These are phyloP conservation scores for Zoysia matrella DNA, from an alignment of 202 grass and related monocot species.

Conservation along the genomic window DNA sequence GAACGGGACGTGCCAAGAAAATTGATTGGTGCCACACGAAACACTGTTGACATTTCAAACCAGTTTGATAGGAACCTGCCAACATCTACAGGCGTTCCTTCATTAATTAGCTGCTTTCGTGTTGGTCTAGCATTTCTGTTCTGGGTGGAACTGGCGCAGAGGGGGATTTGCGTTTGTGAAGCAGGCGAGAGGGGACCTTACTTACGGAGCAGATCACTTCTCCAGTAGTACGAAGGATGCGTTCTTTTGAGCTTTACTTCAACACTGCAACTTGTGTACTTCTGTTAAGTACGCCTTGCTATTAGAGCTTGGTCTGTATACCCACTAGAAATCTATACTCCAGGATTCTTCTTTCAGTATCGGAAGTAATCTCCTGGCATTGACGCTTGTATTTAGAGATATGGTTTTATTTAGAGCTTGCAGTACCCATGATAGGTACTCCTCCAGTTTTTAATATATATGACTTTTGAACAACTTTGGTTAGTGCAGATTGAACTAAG, in stretches of 20 bases:
- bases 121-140: conserved; percentile 13
- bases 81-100: not conserved
- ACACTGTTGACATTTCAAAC: conserved; percentile 1
- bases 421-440: not conserved
- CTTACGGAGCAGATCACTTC: conserved; percentile 45
- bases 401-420: conserved; percentile 23
- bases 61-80: conserved; percentile 1
- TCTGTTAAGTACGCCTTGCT: not conserved
- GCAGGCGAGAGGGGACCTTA: conserved; percentile 8
- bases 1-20: not conserved
- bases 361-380: conserved; percentile 26
- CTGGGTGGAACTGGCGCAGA: not conserved
- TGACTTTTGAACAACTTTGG: not conserved
- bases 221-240: conserved; percentile 30
- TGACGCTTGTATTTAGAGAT: conserved; percentile 2
- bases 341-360: not conserved
- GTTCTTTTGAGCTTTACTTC: conserved; percentile 55
- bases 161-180: conserved; percentile 1
- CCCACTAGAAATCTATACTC: not conserved
- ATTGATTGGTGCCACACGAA: not conserved
- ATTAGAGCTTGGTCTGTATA: not conserved
- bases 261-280: conserved; percentile 37
- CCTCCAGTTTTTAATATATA: not conserved
- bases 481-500: too few species aligned
- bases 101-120: not conserved